Evolutionary conservation across 331 rosid genomes (phyloP), one percentile per base, ranked within the genome.

Genomic region (Arachis monticola): DNA sequence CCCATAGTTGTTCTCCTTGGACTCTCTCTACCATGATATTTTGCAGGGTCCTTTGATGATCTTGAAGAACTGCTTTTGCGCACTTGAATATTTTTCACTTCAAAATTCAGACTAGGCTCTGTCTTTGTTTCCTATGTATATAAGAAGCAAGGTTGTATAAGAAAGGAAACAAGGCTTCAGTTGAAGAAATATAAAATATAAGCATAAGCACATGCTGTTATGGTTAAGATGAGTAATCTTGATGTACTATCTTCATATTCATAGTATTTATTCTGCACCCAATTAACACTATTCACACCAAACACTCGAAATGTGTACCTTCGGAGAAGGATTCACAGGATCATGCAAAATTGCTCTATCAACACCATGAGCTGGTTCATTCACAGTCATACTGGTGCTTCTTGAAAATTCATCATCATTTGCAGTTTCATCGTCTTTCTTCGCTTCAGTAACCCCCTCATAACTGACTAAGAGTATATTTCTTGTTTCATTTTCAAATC

Each of bases 231-330:
- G 38, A 50, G 2, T 60, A 61, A 52, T 60, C 60, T 60, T 51
- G 17, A 67, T 60, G 73, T 11, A 13, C 12, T 42, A 32, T n/a
- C 35, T 22, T 22, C 27, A 17, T 17, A 17, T 27, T 14, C 31
- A 7, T 8, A 42, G 53, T 80, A 41, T 13, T 67, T 73, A 52
- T 60, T 44, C 40, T 44, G 62, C 22, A 14, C 14, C 22, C 17
- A 4, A 60, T 74, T 59, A 70, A 69, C 40, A 35, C 40, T 41
- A 44, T 64, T 53, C 7, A 35, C 40, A 35, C 4, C 40, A 35
- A 35, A 35, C 40, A 35, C 40, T 35, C 0, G 40, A 35, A 3
- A 72, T 32, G 64, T 75, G 77, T 58, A 89, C 97, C 96, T 88
- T 75, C 14, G 81, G 42, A 75, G 82, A 76, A 75, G 76, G 59